A percentile compares a stretch with the other conserved stretches of the same genome.
Evolutionary conservation across 257 asterid species (phyloP).

Genomic region (Eustoma russellianum): DNA sequence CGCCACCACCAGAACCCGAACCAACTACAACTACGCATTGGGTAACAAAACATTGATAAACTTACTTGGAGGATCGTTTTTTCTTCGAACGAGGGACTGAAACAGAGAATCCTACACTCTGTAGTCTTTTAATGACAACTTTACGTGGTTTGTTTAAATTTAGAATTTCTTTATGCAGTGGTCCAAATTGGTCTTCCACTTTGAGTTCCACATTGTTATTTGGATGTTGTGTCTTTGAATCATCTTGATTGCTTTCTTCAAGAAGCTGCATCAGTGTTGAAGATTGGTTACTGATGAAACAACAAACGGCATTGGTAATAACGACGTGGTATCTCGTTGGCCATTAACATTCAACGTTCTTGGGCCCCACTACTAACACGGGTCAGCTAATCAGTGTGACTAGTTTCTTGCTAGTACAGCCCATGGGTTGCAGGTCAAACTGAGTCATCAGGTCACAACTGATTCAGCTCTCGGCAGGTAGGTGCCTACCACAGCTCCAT

Average conservation of each 20-base stretch:
- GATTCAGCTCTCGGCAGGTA: too few species aligned
- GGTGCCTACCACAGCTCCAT: too few species aligned
- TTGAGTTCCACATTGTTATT: slow-evolving; percentile 11
- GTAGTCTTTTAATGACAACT: slow-evolving; percentile 18
- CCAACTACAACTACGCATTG: slow-evolving; percentile 74
- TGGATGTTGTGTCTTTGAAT: slow-evolving; percentile 15
- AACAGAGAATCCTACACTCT: slow-evolving; percentile 34
- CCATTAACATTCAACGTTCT: too few species aligned
- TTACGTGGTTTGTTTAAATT: slow-evolving; percentile 24
- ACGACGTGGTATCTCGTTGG: slow-evolving; percentile 65
- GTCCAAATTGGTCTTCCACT: slow-evolving; percentile 31
- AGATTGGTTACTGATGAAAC: not conserved
- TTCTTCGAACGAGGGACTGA: slow-evolving; percentile 11
- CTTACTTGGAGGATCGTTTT: slow-evolving; percentile 2
- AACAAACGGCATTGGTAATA: too few species aligned
- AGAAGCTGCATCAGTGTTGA: slow-evolving; percentile 8
- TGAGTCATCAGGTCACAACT: too few species aligned
- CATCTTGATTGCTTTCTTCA: slow-evolving; percentile 10
- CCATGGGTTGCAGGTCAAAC: too few species aligned
- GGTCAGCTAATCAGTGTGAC: too few species aligned
- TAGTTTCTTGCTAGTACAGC: too few species aligned
- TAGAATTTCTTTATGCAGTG: slow-evolving; percentile 41
- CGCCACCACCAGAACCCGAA: slow-evolving; percentile 93
- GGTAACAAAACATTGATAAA: slow-evolving; percentile 26
- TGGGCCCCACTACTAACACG: too few species aligned